Evolutionary conservation across 1,284 basidiomycete genomes (phyloP), one percentile per base, ranked within the genome.

Genomic region (Dichomitus squalens): DNA sequence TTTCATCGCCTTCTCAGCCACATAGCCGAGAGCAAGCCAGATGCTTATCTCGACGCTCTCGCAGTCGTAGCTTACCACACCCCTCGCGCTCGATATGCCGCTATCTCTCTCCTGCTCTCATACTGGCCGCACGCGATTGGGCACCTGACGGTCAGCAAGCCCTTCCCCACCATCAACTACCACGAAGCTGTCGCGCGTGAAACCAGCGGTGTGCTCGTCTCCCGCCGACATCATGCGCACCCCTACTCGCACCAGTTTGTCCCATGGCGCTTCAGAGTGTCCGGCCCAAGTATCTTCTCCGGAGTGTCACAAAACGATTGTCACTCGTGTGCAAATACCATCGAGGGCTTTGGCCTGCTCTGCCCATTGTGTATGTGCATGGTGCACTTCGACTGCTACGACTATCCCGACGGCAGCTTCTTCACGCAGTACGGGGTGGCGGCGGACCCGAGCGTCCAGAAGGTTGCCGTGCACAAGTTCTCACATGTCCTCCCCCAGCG

Each of bases 311-410:
- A 74, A 27, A 69, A 76, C 51, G 73, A 78, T 43, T 91, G 88
- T 68, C 76, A 78, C 29, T 77, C 77, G 34, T 91, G 88, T 66
- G 66, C 72, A 4, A 74, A 75, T 35, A 61, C 71, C 4, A 80
- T 90, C 48, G 64, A 69, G 47, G 87, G 82, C 21, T 88, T 87
- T 66, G 87, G 86, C 2, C 74, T 91, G 7, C 69, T 85, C 14
- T 90, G 88, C 63, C 79, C 85, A 1, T 78, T 84, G 52, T 90
- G 88, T 69, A 77, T 82, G 71, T 85, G 81, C 58, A 71, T 77
- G 2, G 82, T 89, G 6, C 88, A 91, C 68, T 83, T 88, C 60
- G 84, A 86, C 64, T 91, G 88, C 71, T 90, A 90, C 65, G 85
- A 89, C 66, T 79, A 84, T 62, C 83, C 85, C 12, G 79, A 82